A percentile compares a stretch with the other conserved stretches of the same genome.
Conservation (phyloP, 2,329 filamentous ascomycete species). For the Fusarium bulbicola region DNA sequence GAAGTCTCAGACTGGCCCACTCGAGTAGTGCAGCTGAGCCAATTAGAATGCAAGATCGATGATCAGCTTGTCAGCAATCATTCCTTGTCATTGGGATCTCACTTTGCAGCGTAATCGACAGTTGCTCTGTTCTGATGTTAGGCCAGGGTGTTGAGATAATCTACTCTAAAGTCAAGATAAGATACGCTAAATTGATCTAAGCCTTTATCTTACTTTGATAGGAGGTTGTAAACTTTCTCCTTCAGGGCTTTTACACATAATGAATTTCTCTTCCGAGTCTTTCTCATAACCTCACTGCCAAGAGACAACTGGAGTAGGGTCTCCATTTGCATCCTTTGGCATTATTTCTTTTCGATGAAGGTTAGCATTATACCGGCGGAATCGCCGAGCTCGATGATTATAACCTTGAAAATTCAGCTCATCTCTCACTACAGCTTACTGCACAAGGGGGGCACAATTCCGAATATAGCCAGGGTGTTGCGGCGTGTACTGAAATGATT, state of each 20-base stretch:
- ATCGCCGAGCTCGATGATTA: rapidly evolving
- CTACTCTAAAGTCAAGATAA: rapidly evolving
- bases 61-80: not conserved
- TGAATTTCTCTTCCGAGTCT: not conserved
- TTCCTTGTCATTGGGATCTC: not conserved
- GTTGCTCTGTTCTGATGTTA: not conserved
- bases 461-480: rapidly evolving
- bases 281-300: rapidly evolving
- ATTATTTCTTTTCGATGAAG: rapidly evolving
- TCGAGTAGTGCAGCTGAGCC: no score
- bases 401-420: no score
- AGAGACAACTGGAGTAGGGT: rapidly evolving
- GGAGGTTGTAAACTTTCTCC: not conserved
- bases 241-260: rapidly evolving
- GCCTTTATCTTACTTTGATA: rapidly evolving
- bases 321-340: rapidly evolving
- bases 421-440: rapidly evolving
- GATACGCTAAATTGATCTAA: rapidly evolving
- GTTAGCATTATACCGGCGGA: rapidly evolving
- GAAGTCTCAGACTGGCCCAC: no score
- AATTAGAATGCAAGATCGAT: not conserved
- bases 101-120: not conserved
- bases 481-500: rapidly evolving
- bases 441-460: rapidly evolving
- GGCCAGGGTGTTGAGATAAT: rapidly evolving